phyloP scores from a whole-genome alignment of 176 grass and related monocot genomes.

The Secale cereale region DNA sequence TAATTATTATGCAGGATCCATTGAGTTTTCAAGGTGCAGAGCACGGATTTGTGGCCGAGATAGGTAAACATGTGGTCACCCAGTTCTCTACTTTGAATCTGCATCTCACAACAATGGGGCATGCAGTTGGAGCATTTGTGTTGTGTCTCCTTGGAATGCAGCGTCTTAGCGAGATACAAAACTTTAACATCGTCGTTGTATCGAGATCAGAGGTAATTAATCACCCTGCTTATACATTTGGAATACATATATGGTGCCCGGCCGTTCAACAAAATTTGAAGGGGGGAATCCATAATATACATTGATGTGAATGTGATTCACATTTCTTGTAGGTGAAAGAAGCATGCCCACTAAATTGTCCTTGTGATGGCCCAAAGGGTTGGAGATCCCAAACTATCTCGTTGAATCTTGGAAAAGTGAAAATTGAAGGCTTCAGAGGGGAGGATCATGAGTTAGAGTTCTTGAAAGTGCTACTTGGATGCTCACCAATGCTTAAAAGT shows the following conservation, averaged over 20 bases:
- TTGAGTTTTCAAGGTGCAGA: not conserved
- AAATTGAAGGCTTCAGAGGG: not conserved
- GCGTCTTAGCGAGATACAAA: fast-evolving
- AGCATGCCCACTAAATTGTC: not conserved
- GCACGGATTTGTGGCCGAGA: not conserved
- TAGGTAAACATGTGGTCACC: not conserved
- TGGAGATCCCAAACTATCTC: not conserved
- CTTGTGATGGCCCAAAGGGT: not conserved
- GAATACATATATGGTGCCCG: no score
- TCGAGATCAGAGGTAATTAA: no score
- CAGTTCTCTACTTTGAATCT: not conserved
- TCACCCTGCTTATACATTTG: no score
- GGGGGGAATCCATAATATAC: not conserved
- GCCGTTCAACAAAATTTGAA: not conserved
- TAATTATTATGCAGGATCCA: no score
- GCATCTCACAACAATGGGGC: not conserved
- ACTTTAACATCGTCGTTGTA: not conserved
- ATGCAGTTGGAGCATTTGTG: not conserved
- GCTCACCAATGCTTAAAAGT: not conserved
- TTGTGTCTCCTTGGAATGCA: not conserved
- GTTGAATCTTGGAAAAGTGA: not conserved
- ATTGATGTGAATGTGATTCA: not conserved
- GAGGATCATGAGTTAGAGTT: not conserved
- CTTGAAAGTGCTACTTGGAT: not conserved
- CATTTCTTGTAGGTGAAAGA: not conserved